A percentile compares a stretch with the other conserved stretches of the same genome.
phyloP scores from a whole-genome alignment of 768 basidiomycete species.

The Boletus pseudopeckii region DNA sequence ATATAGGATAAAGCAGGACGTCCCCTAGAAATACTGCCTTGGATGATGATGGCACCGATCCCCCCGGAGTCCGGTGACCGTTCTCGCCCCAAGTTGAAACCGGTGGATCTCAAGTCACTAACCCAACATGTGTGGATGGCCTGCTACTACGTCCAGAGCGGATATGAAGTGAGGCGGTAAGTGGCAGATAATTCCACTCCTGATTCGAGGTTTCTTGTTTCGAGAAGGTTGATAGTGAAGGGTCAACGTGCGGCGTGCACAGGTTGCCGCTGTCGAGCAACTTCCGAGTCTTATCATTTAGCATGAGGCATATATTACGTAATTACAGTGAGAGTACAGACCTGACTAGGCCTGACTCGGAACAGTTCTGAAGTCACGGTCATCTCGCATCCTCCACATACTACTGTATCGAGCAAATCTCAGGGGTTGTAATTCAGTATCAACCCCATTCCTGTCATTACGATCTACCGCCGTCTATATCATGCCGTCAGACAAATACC shows the following conservation, averaged over 20 bases:
- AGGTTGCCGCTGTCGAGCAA: neutral
- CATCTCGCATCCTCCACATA: too few relatives aligned
- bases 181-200: neutral
- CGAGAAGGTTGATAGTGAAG: neutral
- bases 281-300: neutral
- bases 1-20: too few relatives aligned
- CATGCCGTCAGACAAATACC: neutral
- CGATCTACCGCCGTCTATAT: neutral
- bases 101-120: neutral
- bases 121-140: neutral
- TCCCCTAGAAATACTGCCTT: too few relatives aligned
- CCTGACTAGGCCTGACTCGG: too few relatives aligned
- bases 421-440: too few relatives aligned
- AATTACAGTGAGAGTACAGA: too few relatives aligned
- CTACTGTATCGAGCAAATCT: too few relatives aligned
- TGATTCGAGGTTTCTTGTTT: neutral
- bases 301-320: too few relatives aligned
- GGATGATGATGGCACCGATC: neutral
- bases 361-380: too few relatives aligned
- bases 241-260: neutral
- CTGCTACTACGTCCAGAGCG: neutral
- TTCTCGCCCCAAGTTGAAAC: neutral
- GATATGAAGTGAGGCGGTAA: neutral
- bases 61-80: too few relatives aligned
- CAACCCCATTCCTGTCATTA: too few relatives aligned